Conservation (phyloP, 2,329 filamentous ascomycete species). For the Penicillium frequentans region DNA sequence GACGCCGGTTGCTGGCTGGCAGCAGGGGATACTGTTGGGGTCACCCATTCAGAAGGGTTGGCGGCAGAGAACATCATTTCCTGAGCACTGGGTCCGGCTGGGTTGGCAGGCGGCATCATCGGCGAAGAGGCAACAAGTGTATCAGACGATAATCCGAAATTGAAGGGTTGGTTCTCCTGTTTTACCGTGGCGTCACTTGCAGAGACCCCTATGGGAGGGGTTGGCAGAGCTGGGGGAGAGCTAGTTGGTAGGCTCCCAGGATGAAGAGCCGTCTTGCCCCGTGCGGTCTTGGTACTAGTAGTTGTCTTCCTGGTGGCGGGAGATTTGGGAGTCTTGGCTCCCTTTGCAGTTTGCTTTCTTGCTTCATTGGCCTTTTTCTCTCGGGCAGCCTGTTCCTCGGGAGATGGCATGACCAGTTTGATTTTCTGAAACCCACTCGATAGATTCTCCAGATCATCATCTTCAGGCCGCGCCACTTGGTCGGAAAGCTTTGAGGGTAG, state of each 20-base stretch:
- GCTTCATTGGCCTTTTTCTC: conserved; percentile 48
- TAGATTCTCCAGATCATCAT: conserved; percentile 51
- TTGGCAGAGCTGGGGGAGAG: conserved; percentile 4
- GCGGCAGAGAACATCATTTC: conserved; percentile 2
- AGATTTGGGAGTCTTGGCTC: conserved; percentile 19
- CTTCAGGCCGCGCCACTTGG: conserved; percentile 13
- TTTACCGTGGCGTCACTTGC: neutral
- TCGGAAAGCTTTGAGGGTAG: conserved; percentile 19
- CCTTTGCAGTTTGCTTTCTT: conserved; percentile 31
- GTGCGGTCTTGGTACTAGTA: conserved; percentile 15
- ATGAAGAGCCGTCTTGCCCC: conserved; percentile 8
- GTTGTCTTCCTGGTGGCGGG: conserved; percentile 33
- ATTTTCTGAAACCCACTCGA: conserved; percentile 56
- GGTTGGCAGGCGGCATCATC: neutral
- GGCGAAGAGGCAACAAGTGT: neutral
- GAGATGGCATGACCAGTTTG: conserved; percentile 58
- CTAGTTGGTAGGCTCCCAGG: conserved; percentile 8
- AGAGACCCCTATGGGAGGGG: neutral
- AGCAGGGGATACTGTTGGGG: neutral
- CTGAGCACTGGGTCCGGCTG: neutral
- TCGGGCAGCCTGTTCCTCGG: conserved; percentile 57
- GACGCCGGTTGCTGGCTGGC: conserved; percentile 4
- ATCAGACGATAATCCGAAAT: neutral
- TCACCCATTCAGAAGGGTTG: conserved; percentile 3
- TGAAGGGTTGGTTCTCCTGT: neutral